Evolutionary conservation across 2,329 filamentous ascomycete species (phyloP), one percentile per base, ranked within the genome.

Genomic region (Rutstroemia sp.): DNA sequence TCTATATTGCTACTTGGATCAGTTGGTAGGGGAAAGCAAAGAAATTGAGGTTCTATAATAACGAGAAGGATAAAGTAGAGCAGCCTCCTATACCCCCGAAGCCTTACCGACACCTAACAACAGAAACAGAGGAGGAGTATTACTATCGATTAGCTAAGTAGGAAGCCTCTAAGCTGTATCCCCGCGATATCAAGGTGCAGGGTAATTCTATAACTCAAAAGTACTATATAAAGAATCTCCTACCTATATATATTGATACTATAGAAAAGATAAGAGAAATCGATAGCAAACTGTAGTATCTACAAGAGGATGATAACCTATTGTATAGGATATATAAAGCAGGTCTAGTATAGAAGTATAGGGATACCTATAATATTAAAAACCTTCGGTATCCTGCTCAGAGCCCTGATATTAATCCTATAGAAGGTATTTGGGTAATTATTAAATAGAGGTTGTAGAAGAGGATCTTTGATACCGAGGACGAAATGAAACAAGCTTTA

Each of bases 141-240:
- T 5, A 37, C 10, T 5, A 14, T 37, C 23, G 47, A 53, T 18
- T 59, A 23, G 5, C 12, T 34, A 49, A 61, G 38, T 59, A 30
- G 54, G 57, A 61, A 38, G 60, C 54, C 38, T 14, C n/a, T 3
- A 58, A 57, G 50, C 57, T 47, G 2, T 37, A 59, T 39, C 14
- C 25, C 25, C 10, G 37, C 8, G 52, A 57, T 12, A 38, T 58
- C 8, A 58, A 59, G 37, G 42, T 59, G 18, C 12, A 51, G 30
- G 42, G 54, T 4, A 59, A 59, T 38, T 12, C 44, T 19, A 62
- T 62, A 30, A 58, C 54, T 6, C 45, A 58, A 42, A 61, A 59
- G 52, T 58, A 59, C 27, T 58, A 59, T 51, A 44, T 58, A 18
- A 23, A 59, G 37, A 21, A 27, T 12, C 54, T 61, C 12, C 21